Conservation (phyloP, 78 protist genomes). For the Dictyostelium firmibasis region DNA sequence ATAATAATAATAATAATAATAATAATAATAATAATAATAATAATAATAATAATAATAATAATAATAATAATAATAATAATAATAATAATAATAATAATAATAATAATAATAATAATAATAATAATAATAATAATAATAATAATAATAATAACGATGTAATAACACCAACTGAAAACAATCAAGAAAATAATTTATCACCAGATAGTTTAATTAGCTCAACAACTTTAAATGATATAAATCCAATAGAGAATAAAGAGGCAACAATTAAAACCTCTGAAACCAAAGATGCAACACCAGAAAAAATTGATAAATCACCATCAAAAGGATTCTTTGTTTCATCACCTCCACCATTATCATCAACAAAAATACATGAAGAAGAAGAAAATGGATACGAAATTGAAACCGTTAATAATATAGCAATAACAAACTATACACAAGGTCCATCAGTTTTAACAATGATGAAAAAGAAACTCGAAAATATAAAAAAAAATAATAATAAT, state of each 20-base stretch:
- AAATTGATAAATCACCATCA: not conserved
- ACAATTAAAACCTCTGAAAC: not conserved
- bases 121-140: not conserved
- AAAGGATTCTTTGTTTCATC: not conserved
- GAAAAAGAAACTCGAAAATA: conserved; percentile 8
- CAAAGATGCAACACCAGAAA: no score
- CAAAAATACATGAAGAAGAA: not conserved
- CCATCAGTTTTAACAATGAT: not conserved
- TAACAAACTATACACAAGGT: conserved; percentile 23
- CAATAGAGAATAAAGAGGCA: not conserved
- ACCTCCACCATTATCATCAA: no score
- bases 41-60: not conserved
- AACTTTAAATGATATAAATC: not conserved
- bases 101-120: not conserved
- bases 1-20: not conserved
- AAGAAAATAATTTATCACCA: not conserved
- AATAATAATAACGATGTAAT: not conserved
- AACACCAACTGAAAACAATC: not conserved
- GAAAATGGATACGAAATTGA: not conserved
- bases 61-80: not conserved
- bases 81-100: not conserved
- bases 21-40: not conserved
- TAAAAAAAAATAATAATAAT: not conserved
- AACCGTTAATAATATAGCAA: not conserved
- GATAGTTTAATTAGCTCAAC: no score